Conservation (phyloP, 2,329 filamentous ascomycete species). For the Gaeumannomyces sp. region DNA sequence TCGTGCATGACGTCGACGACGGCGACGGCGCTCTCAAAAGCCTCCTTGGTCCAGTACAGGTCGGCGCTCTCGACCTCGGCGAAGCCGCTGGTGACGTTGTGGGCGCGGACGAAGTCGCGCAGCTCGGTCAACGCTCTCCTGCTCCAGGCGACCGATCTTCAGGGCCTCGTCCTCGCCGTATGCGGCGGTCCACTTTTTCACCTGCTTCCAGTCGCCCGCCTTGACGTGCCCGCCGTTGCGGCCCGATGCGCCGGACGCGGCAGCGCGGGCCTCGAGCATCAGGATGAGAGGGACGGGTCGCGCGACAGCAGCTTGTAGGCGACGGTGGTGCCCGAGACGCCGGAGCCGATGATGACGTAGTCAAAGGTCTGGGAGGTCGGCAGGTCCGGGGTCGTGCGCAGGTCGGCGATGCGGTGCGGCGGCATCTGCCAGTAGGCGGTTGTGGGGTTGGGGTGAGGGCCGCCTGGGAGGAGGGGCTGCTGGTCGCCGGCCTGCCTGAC, state of each 20-base stretch:
- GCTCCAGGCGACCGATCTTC: constrained; percentile 1
- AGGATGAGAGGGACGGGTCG: constrained; percentile 15
- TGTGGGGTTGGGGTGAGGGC: constrained; percentile 28
- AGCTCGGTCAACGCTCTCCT: constrained; percentile 6
- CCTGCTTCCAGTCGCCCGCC: background rate
- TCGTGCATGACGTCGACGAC: constrained; percentile 26
- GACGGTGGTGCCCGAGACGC: constrained; percentile 27
- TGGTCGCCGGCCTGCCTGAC: background rate
- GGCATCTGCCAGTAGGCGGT: constrained; percentile 25
- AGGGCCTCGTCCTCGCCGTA: constrained; percentile 9
- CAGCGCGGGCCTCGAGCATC: constrained; percentile 22
- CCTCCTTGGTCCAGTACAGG: constrained; percentile 30
- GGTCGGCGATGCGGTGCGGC: constrained; percentile 16
- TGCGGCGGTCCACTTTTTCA: background rate
- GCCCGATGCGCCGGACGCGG: constrained; percentile 24
- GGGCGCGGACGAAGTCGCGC: constrained; percentile 62
- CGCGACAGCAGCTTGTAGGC: constrained; percentile 23
- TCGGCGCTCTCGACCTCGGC: constrained; percentile 41
- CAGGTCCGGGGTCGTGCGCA: constrained; percentile 13
- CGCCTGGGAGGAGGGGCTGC: background rate
- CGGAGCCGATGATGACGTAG: constrained; percentile 30
- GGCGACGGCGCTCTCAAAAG: constrained; percentile 27
- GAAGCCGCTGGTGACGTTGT: constrained; percentile 33
- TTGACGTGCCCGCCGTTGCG: constrained; percentile 23
- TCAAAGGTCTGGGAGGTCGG: constrained; percentile 16